These are phyloP conservation scores for Hortiboletus flavorubellus DNA, from an alignment of 768 basidiomycete species.

Conservation along the genomic window DNA sequence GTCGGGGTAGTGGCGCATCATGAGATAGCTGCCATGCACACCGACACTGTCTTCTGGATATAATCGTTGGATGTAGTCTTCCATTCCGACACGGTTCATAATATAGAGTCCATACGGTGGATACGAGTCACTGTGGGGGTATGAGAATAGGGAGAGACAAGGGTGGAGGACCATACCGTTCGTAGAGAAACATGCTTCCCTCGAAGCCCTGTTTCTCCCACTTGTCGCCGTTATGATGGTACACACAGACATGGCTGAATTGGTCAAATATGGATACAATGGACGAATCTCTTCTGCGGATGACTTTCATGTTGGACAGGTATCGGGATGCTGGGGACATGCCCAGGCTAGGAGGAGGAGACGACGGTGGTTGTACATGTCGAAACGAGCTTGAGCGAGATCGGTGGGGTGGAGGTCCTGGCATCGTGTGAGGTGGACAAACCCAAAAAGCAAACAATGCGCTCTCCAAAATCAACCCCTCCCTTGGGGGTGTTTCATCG, in stretches of 20 bases:
- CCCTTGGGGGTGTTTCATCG: conserved; percentile 9
- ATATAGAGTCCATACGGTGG: conserved; percentile 85
- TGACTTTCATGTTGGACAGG: conserved; percentile 74
- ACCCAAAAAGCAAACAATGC: neutral
- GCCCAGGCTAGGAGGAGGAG: conserved; percentile 30
- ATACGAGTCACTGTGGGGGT: conserved; percentile 54
- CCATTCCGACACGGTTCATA: conserved; percentile 75
- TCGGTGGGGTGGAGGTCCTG: conserved; percentile 21
- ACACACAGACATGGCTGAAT: conserved; percentile 83
- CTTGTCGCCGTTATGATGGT: conserved; percentile 67
- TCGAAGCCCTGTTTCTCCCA: conserved; percentile 86
- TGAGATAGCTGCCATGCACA: conserved; percentile 59
- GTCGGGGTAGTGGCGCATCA: conserved; percentile 71
- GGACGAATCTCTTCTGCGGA: conserved; percentile 74
- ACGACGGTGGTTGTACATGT: neutral
- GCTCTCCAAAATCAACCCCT: conserved; percentile 11
- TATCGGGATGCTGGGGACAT: conserved; percentile 70
- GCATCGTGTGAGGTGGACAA: neutral
- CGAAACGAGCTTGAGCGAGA: conserved; percentile 27
- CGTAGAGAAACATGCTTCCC: conserved; percentile 88
- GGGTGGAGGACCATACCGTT: conserved; percentile 46
- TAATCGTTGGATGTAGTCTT: conserved; percentile 71
- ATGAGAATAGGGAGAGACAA: conserved; percentile 6
- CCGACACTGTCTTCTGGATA: conserved; percentile 75
- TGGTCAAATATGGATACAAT: conserved; percentile 82